Evolutionary conservation across 306 rosid species (phyloP).

Genomic region (Fagus sylvatica): DNA sequence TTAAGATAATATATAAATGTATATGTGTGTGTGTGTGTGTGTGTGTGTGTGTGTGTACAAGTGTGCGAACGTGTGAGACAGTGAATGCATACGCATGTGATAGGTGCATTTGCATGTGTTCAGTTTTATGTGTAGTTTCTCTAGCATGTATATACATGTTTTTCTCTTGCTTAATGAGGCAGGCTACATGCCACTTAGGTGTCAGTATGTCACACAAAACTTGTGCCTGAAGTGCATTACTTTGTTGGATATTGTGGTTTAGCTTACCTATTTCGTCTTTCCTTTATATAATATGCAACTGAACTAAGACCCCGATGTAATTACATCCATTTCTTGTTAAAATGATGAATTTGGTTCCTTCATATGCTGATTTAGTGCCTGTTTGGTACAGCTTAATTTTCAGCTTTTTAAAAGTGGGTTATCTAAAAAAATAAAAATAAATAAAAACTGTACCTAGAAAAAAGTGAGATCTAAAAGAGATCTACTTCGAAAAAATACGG

Average conservation of each 20-base stretch:
- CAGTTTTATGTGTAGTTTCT: neutral
- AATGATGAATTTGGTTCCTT: constrained; percentile 1
- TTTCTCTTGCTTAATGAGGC: neutral
- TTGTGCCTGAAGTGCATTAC: neutral
- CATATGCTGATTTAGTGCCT: neutral
- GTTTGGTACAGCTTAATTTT: too few relatives aligned
- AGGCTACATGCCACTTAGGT: neutral
- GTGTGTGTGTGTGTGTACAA: too few relatives aligned
- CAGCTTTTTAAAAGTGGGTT: too few relatives aligned
- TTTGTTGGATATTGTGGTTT: neutral
- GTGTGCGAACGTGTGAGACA: neutral
- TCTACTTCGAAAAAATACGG: too few relatives aligned
- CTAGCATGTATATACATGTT: neutral
- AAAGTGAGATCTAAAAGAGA: too few relatives aligned
- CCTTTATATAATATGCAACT: neutral
- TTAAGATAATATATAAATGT: neutral
- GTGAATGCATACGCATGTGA: neutral
- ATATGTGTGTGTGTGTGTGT: neutral
- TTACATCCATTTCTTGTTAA: neutral
- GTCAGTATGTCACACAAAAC: neutral
- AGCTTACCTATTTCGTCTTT: neutral
- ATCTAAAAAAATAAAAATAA: too few relatives aligned
- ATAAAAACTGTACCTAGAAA: too few relatives aligned
- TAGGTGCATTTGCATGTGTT: neutral
- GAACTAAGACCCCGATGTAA: neutral